phyloP scores from a whole-genome alignment of 2,329 filamentous ascomycete genomes.

The Colletotrichum lindemuthianum region DNA sequence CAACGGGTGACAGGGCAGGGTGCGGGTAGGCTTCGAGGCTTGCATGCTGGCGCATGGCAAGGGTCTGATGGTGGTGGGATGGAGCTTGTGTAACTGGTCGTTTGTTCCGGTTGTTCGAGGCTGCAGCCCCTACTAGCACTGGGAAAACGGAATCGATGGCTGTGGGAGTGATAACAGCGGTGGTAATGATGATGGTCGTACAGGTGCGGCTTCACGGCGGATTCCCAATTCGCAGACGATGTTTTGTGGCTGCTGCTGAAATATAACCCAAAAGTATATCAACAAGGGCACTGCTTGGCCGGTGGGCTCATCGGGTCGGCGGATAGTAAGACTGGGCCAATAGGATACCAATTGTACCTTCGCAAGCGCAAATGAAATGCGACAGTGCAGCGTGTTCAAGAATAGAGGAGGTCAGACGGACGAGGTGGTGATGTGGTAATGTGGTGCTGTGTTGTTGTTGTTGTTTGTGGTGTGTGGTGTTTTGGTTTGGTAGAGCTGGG shows the following conservation, averaged over 20 bases:
- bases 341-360: constrained; percentile 15
- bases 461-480: too few relatives aligned
- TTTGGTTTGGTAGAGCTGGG: too few relatives aligned
- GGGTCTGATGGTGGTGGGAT: constrained; percentile 1
- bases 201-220: constrained; percentile 24
- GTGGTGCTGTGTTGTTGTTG: too few relatives aligned
- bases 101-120: constrained; percentile 7
- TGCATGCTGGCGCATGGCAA: constrained; percentile 14
- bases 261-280: not conserved
- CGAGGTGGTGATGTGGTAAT: constrained; percentile 4
- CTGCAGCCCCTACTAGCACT: not conserved
- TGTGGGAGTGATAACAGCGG: constrained; percentile 1
- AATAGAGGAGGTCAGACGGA: constrained; percentile 23
- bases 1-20: constrained; percentile 16
- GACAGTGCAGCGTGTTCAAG: constrained; percentile 3
- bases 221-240: constrained; percentile 25
- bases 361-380: constrained; percentile 1
- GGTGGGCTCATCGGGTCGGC: constrained; percentile 7
- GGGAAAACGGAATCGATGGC: too few relatives aligned
- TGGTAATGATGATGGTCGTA: constrained; percentile 7
- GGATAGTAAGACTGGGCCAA: not conserved
- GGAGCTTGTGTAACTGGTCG: constrained; percentile 23
- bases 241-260: not conserved
- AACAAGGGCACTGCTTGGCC: not conserved
- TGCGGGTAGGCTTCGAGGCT: not conserved